phyloP scores from a whole-genome alignment of 768 basidiomycete genomes.

The Gloeophyllum trabeum region DNA sequence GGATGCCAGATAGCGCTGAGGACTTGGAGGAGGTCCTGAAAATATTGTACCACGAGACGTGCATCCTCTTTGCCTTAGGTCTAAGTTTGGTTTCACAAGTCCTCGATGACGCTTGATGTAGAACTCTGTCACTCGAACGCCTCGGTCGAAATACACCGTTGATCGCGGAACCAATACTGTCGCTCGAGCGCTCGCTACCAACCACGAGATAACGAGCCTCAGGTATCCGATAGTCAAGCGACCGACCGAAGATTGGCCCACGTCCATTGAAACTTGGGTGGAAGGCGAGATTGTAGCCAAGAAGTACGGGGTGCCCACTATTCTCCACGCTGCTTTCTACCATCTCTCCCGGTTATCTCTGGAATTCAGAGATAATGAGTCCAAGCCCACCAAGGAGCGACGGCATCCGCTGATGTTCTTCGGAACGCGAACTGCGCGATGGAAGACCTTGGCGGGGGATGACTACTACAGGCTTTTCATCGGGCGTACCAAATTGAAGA shows the following conservation, averaged over 20 bases:
- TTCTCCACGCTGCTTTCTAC: constrained; percentile 6
- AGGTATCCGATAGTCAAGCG: constrained; percentile 4
- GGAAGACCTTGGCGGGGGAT: too few species aligned
- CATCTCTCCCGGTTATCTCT: not conserved
- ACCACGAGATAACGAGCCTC: constrained; percentile 6
- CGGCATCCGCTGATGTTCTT: too few species aligned
- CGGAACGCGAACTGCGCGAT: too few species aligned
- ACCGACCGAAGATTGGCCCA: constrained; percentile 6
- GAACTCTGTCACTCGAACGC: not conserved
- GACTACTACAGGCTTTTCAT: too few species aligned
- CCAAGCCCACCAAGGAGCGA: too few species aligned
- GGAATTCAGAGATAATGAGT: too few species aligned
- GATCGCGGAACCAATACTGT: constrained; percentile 4
- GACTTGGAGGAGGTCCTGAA: constrained; percentile 5
- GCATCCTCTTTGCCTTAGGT: not conserved
- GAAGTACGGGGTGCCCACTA: constrained; percentile 2
- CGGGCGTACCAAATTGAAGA: too few species aligned
- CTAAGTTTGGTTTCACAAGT: not conserved
- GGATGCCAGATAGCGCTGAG: constrained; percentile 4
- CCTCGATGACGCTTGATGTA: not conserved
- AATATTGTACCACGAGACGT: not conserved
- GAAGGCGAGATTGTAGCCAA: not conserved
- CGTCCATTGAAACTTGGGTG: not conserved
- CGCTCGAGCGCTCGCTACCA: constrained; percentile 5
- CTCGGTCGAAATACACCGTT: not conserved